Percentiles rank a stretch among this genome's conserved stretches.
These are phyloP conservation scores for Periconia sp. DNA, from an alignment of 2,329 filamentous ascomycete species.

Conservation along the genomic window DNA sequence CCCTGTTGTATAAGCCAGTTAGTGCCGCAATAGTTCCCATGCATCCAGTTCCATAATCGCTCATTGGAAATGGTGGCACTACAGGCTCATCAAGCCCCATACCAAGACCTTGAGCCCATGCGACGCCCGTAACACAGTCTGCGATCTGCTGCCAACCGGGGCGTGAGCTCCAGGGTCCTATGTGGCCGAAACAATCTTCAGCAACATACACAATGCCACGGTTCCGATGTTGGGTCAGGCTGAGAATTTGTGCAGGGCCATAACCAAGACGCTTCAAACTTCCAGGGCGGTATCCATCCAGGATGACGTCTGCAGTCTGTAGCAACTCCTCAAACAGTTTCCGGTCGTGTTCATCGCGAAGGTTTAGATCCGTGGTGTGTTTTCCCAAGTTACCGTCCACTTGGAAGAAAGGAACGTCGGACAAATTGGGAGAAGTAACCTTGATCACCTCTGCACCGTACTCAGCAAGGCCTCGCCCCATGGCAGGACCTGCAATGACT, in stretches of 20 bases:
- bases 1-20: conserved; percentile 63
- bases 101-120: conserved; percentile 64
- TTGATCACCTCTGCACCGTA: conserved; percentile 76
- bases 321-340: conserved; percentile 61
- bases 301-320: conserved; percentile 64
- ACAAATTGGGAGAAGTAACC: conserved; percentile 67
- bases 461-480: conserved; percentile 71
- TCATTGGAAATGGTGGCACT: conserved; percentile 63
- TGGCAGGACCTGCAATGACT: conserved; percentile 74
- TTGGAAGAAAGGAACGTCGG: conserved; percentile 72
- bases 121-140: conserved; percentile 63
- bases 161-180: conserved; percentile 63
- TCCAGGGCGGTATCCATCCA: conserved; percentile 71
- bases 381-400: conserved; percentile 74
- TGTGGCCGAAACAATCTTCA: conserved; percentile 72
- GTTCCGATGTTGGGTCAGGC: conserved; percentile 56
- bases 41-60: conserved; percentile 70
- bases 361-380: conserved; percentile 64
- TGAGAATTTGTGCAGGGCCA: conserved; percentile 56
- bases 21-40: conserved; percentile 70
- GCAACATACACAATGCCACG: conserved; percentile 69
- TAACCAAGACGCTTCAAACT: conserved; percentile 66
- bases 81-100: conserved; percentile 66
- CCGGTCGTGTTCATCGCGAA: conserved; percentile 59
- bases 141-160: conserved; percentile 75